Percentiles rank a stretch among this genome's conserved stretches.
phyloP scores from a whole-genome alignment of 176 grass and related monocot species.

The Panicum miliaceum region DNA sequence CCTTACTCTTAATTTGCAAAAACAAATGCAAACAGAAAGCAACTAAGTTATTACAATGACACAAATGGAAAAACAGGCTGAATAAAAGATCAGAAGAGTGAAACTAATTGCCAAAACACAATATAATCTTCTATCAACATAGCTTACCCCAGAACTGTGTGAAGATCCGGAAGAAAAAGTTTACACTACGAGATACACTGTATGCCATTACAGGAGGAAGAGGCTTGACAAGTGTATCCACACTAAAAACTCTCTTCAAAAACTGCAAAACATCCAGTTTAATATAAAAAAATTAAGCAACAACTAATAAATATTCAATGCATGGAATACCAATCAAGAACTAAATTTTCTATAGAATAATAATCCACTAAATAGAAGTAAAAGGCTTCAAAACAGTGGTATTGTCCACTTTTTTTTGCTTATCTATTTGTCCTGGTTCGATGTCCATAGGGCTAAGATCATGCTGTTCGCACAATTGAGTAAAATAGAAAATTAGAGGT shows the following conservation, averaged over 20 bases:
- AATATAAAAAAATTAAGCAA: conserved; percentile 36
- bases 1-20: background rate
- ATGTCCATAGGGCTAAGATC: background rate
- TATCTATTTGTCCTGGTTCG: background rate
- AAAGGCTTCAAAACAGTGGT: conserved; percentile 1
- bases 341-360: background rate
- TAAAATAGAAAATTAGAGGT: background rate
- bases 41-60: background rate
- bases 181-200: conserved; percentile 81
- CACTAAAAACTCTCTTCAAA: conserved; percentile 78
- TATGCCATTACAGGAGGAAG: conserved; percentile 92
- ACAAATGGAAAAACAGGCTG: background rate
- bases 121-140: conserved; percentile 35
- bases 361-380: conserved; percentile 1
- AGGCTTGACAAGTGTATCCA: conserved; percentile 96
- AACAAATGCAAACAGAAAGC: background rate
- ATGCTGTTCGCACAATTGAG: background rate
- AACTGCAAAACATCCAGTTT: conserved; percentile 67
- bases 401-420: background rate
- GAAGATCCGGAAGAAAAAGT: conserved; percentile 92
- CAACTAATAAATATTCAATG: background rate
- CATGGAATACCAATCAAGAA: background rate
- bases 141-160: conserved; percentile 97
- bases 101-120: background rate
- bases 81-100: conserved; percentile 14